phyloP scores from a whole-genome alignment of 495 filamentous ascomycete species.

The Xylaria cubensis region DNA sequence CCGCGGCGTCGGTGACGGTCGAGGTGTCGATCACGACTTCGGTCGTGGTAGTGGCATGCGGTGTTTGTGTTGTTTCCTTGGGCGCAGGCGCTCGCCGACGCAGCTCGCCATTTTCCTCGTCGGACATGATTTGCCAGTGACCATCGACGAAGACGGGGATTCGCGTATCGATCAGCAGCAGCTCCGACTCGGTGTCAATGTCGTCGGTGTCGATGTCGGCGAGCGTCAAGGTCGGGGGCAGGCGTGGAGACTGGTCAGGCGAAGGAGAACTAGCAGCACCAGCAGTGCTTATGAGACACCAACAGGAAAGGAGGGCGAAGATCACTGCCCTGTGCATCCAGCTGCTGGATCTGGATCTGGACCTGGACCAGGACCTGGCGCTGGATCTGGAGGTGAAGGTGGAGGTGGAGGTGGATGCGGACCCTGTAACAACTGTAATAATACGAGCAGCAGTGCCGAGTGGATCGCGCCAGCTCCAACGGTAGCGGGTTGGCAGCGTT shows the following conservation, averaged over 20 bases:
- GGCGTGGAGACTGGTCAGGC: constrained; percentile 34
- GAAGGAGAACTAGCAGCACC: constrained; percentile 30
- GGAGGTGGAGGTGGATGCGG: constrained; percentile 6
- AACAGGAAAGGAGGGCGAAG: constrained; percentile 43
- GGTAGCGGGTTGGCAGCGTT: not conserved
- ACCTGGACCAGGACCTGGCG: not conserved
- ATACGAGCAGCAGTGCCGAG: constrained; percentile 19
- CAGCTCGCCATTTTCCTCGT: constrained; percentile 36
- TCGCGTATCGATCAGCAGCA: constrained; percentile 46
- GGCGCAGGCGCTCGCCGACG: constrained; percentile 27
- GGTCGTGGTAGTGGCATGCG: constrained; percentile 19
- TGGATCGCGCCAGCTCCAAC: constrained; percentile 18
- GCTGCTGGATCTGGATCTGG: not conserved
- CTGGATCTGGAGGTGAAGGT: not conserved
- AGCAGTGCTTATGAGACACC: constrained; percentile 40
- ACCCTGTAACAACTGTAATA: constrained; percentile 23
- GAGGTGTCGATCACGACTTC: constrained; percentile 43
- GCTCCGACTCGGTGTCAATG: constrained; percentile 6
- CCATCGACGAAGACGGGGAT: constrained; percentile 41
- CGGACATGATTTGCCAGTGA: constrained; percentile 48
- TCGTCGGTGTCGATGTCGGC: not conserved
- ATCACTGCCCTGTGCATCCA: constrained; percentile 35
- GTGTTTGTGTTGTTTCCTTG: constrained; percentile 18
- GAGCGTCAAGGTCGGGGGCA: constrained; percentile 31
- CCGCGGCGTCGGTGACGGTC: constrained; percentile 34